These are phyloP conservation scores for Steccherinum ochraceum DNA, from an alignment of 768 basidiomycete genomes.

Conservation along the genomic window DNA sequence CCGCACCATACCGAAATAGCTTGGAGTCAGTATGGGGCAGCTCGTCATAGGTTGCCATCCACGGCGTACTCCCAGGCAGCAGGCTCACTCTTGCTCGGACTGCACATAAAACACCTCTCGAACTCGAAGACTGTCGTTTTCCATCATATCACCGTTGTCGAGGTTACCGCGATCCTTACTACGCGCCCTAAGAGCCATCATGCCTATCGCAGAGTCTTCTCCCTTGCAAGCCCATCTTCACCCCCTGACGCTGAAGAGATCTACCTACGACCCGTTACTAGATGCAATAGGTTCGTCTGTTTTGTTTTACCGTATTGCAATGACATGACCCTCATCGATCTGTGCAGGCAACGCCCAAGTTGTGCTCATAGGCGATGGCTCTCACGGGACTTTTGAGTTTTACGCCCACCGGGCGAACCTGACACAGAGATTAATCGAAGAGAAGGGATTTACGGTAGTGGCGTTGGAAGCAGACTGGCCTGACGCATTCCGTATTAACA, in stretches of 20 bases:
- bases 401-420: constrained; percentile 24
- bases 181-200: too few species aligned
- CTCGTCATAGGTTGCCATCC: too few species aligned
- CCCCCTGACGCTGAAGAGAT: constrained; percentile 11
- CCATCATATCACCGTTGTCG: too few species aligned
- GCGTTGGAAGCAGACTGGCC: constrained; percentile 27
- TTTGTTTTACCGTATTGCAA: background rate
- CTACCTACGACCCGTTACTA: constrained; percentile 18
- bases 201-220: constrained; percentile 1
- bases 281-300: constrained; percentile 15
- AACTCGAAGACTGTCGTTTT: too few species aligned
- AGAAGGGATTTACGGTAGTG: constrained; percentile 23
- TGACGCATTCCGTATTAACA: constrained; percentile 25
- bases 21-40: too few species aligned
- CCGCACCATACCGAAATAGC: too few species aligned
- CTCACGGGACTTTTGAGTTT: constrained; percentile 26
- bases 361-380: constrained; percentile 24
- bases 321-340: background rate
- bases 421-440: constrained; percentile 22
- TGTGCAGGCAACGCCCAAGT: constrained; percentile 18
- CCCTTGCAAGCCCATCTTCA: constrained; percentile 1
- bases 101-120: too few species aligned
- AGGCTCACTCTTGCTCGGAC: too few species aligned
- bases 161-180: too few species aligned
- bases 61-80: too few species aligned